Conservation (phyloP, 2,329 filamentous ascomycete genomes). For the Ophiostoma sp. region DNA sequence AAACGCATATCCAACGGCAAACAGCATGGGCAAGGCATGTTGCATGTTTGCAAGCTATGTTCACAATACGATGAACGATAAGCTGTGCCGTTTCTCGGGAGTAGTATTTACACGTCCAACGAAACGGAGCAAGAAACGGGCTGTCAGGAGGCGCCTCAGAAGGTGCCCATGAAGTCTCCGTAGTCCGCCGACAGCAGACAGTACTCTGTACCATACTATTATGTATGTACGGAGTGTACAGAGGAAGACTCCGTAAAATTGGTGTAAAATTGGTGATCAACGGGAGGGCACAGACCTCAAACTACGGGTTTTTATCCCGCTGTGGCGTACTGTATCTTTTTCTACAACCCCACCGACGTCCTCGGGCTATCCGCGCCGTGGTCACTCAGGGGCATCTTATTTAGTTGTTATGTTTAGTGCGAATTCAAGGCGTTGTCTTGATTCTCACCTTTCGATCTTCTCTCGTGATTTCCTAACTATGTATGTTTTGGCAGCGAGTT, state of each 20-base stretch:
- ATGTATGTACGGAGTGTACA: no score
- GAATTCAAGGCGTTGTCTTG: no score
- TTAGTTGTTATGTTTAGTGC: neutral
- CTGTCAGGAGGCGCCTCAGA: neutral
- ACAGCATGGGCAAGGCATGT: no score
- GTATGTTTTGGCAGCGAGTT: neutral
- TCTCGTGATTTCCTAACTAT: neutral
- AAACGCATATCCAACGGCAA: no score
- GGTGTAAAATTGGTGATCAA: neutral
- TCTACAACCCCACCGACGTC: neutral
- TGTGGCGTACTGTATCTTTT: neutral
- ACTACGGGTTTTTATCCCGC: no score
- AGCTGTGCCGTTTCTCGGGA: neutral
- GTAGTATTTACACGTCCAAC: conserved; percentile 2
- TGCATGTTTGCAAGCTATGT: no score
- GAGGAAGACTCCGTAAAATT: no score
- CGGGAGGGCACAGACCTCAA: neutral
- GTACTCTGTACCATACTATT: neutral
- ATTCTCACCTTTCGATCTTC: neutral
- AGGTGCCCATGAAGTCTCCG: neutral
- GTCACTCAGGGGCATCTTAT: neutral
- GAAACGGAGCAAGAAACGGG: neutral
- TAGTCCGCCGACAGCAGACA: neutral
- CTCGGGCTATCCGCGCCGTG: neutral
- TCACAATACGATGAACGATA: neutral